Base-by-base conservation (phyloP, 768 basidiomycete species). In the Trametes gibbosa region DNA sequence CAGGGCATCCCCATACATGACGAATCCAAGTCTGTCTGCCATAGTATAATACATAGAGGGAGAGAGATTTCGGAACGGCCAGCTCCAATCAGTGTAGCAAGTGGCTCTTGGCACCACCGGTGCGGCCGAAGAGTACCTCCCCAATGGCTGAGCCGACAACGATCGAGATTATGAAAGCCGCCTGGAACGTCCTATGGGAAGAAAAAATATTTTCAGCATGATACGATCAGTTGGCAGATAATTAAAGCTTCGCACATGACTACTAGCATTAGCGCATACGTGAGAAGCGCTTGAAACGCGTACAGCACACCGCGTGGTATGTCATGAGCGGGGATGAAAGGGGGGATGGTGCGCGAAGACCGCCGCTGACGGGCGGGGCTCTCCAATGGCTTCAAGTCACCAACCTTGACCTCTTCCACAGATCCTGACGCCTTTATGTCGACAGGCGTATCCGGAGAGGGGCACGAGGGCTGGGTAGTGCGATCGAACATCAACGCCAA, bases 181-280 rank as follows among this genome's bases (percentile, higher is more conserved):
- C 86, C 64, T 93, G 85, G 74, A 89, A 95, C 6, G 89, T 89
- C 94, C 92, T 95, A 67, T 54, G 62, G 45, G 35, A 53, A 52
- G 37, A 63, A 57, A 61, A 58, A 61, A 43, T 57, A 32, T 37
- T 39, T 52, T 23, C 47, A 23, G 68, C 63, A 66, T 34, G 39
- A 41, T 32, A 66, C 40, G 35, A 50, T 39, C 29, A 60, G 40
- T 19, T 25, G 24, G 32, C 25, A 40, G 24, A 42, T 25, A 42
- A 35, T 49, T 46, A 29, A 32, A 21, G 29, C 14, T 1, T 70
- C 86, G 73, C 72, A 92, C 90, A 93, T 92, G 66, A 90, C 79
- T 9, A 82, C 84, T 69, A 93, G 71, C 93, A 96, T 95, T 56
- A 95, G 79, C 5, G 77, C 63, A 64, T 91, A 95, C 24, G 74